Evolutionary conservation across 441 rosid species (phyloP), one percentile per base, ranked within the genome.

Genomic region (Eutrema salsugineum): DNA sequence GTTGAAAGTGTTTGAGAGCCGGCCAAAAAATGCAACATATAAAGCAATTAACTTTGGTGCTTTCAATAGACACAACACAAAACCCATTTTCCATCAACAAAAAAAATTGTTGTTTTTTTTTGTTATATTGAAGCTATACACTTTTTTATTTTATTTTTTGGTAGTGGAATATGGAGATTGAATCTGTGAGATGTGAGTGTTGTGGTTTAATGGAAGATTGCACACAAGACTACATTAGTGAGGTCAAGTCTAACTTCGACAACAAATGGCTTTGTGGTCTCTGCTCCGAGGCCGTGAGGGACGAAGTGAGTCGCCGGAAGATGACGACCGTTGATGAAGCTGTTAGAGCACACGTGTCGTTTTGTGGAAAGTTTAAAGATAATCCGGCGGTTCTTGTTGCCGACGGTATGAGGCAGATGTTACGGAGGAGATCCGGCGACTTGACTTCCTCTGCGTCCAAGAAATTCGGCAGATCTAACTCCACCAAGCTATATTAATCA

Each of bases 231-330:
- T 95, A 95, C 63, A 95, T 95, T 6, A 79, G 60, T 42, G 77
- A 86, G 43, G 97, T 95, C 69, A 89, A 88, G 84, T 78, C 87
- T 51, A 89, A 91, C 73, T 95, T 95, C 68, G 92, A 86, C 20
- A 97, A 90, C 49, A 93, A 91, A 83, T 94, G 99, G 99, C 82
- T 95, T 1, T 95, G 99, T 77, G 99, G 99, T 70, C 81, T 95
- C 59, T 95, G 99, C 77, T 89, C 97, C 5, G 99, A 89, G 77
- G 97, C 99, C 19, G 99, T 92, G 14, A 78, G 88, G 55, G 96
- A 95, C 28, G 99, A 95, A 77, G 86, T 77, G 3, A 75, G 64
- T 46, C 80, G 90, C 54, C 81, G 75, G 63, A 83, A 76, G 70
- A 63, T 71, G 50, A 64, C 67, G 22, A 63, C 76, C 8, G 76